phyloP scores from a whole-genome alignment of 352 stramenopile species.

The Globisporangium heterothallicum region DNA sequence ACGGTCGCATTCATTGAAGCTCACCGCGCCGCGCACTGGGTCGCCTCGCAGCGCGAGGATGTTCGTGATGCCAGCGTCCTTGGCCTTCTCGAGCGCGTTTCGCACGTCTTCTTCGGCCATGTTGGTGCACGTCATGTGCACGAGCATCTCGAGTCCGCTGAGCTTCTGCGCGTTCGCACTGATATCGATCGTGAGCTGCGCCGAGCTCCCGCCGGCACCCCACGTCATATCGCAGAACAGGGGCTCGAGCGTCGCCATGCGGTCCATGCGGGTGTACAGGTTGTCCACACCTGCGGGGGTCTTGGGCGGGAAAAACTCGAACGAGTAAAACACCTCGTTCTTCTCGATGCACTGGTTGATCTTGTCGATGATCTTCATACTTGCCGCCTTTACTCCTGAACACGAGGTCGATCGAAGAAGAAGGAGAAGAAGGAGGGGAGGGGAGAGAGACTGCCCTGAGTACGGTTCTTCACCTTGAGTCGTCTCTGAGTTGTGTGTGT shows the following conservation, averaged over 20 bases:
- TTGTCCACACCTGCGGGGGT: constrained; percentile 96
- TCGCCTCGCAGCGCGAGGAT: constrained; percentile 98
- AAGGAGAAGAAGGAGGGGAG: neutral
- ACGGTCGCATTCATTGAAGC: constrained; percentile 89
- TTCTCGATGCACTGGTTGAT: constrained; percentile 75
- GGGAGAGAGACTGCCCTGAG: neutral
- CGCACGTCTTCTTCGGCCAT: constrained; percentile 93
- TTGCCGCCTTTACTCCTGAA: neutral
- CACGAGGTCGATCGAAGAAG: too few relatives aligned
- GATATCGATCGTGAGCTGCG: constrained; percentile 95
- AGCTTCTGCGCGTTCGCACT: constrained; percentile 90
- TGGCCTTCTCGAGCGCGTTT: constrained; percentile 88
- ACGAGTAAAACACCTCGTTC: constrained; percentile 91
- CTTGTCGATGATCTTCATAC: constrained; percentile 91
- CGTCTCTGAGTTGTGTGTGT: constrained; percentile 5
- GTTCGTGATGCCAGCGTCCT: constrained; percentile 95
- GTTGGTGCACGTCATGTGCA: constrained; percentile 98
- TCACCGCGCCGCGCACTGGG: constrained; percentile 87
- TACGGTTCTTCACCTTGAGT: neutral
- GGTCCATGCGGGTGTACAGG: constrained; percentile 95
- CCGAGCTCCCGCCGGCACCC: constrained; percentile 95
- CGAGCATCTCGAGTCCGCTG: constrained; percentile 88
- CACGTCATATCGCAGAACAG: constrained; percentile 99
- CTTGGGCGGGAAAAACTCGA: constrained; percentile 99
- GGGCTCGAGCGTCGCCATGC: constrained; percentile 92